Conservation (phyloP, 306 rosid species). For the Vigna reflexopilosa region DNA sequence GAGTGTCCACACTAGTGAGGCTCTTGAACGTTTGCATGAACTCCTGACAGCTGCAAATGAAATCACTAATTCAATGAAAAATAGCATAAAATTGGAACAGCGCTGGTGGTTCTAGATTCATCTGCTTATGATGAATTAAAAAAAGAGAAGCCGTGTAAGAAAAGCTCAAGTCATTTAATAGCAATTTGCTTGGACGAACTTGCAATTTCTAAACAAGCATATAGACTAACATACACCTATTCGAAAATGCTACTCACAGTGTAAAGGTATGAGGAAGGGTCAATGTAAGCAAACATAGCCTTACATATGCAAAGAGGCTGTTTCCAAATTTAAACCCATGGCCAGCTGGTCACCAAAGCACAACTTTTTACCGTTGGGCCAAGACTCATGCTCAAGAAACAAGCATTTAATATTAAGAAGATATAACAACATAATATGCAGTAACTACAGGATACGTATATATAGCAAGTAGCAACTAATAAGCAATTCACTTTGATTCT, state of each 20-base stretch:
- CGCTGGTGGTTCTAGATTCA: conserved; percentile 36
- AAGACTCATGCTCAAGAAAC: no score
- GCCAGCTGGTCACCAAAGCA: no score
- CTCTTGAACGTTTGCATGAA: conserved; percentile 57
- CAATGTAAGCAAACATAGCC: no score
- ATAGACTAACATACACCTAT: no score
- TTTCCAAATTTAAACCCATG: no score
- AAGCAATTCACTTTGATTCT: conserved; percentile 29
- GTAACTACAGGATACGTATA: conserved; percentile 21
- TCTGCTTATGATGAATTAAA: conserved; percentile 22
- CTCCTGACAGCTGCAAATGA: conserved; percentile 63
- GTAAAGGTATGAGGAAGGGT: no score
- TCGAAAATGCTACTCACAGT: no score
- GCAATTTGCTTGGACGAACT: no score
- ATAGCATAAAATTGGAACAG: conserved; percentile 32
- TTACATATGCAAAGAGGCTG: no score
- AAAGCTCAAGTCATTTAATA: conserved; percentile 28
- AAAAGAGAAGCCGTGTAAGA: not conserved
- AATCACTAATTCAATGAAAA: conserved; percentile 37
- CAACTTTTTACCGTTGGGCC: no score
- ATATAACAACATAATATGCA: not conserved
- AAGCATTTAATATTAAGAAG: conserved; percentile 1
- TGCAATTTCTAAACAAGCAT: no score
- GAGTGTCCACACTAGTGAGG: conserved; percentile 90
- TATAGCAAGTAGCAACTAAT: conserved; percentile 26